phyloP scores from a whole-genome alignment of 768 basidiomycete genomes.

The Chalciporus pseudorubinellus region DNA sequence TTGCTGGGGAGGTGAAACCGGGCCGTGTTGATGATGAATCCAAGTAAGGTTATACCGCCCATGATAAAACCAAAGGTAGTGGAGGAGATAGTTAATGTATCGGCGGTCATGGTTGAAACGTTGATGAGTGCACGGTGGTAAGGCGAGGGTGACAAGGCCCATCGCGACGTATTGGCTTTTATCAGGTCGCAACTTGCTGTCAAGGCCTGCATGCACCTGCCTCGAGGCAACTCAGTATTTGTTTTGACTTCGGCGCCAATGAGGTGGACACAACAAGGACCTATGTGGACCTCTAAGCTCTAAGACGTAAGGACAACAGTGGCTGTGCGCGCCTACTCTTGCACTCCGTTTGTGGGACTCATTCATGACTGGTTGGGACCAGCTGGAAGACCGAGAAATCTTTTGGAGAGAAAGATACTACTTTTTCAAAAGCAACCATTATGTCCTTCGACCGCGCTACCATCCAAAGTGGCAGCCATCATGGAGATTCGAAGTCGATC shows the following conservation, averaged over 20 bases:
- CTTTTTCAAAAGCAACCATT: conserved; percentile 15
- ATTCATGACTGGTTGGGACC: background rate
- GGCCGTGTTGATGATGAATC: background rate
- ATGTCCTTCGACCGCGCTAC: conserved; percentile 24
- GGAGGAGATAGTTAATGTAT: background rate
- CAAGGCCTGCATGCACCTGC: background rate
- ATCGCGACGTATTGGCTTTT: too few species aligned
- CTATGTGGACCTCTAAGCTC: too few species aligned
- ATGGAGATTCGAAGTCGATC: conserved; percentile 10
- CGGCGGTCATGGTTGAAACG: background rate
- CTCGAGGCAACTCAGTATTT: background rate
- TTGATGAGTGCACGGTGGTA: background rate
- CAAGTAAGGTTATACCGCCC: background rate
- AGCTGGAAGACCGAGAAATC: background rate
- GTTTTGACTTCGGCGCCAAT: background rate
- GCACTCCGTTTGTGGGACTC: too few species aligned
- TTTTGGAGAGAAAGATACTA: conserved; percentile 12
- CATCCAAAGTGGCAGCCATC: conserved; percentile 27
- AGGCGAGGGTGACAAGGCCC: background rate
- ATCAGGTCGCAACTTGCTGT: background rate
- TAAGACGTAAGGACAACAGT: too few species aligned
- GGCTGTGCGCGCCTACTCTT: too few species aligned
- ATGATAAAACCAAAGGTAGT: background rate
- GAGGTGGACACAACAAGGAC: too few species aligned
- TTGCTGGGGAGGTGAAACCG: conserved; percentile 2